Evolutionary conservation across 73 alveolate genomes (phyloP), one percentile per base, ranked within the genome.

Genomic region (Paramecium sexaurelia): DNA sequence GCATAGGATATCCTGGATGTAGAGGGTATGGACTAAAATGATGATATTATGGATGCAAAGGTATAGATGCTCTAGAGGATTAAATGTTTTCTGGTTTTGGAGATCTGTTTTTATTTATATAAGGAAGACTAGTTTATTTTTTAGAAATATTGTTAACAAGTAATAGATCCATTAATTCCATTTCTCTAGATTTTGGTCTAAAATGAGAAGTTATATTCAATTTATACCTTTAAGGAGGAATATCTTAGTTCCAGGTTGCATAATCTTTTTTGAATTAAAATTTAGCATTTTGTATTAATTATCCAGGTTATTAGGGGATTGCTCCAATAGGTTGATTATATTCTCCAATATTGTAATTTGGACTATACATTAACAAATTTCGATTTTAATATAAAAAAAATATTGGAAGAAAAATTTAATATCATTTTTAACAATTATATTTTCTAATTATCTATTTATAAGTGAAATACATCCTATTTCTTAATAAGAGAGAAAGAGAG

Each of bases 131-230:
- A 5, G 43, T 61, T 29, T 26, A 32, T 61, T 61, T 61, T 61
- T 61, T 61, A 32, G 43, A 10, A 0, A 32, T 32, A 26, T 32
- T 61, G 17, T 61, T 32, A 13, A 61, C 43, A 26, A 61, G 43
- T 15, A 61, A 20, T 29, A 61, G 19, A 61, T 61, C 83, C 83
- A 61, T 61, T 61, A 61, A 61, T 61, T 61, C 83, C 39, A 32
- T 61, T 61, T 61, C 83, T 29, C 83, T 61, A 13, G 83, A 61
- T 13, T 32, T 61, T 26, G 83, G 83, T 61, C 83, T 61, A 61
- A 5, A 61, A 61, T 61, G 10, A 61, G 6, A 8, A 61, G 39
- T 26, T 7, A 32, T 61, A 61, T 32, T 26, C 1, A 20, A n/a
- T 17, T 51, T 17, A 51, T 61, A 61, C 83, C 83, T 61, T 29